Evolutionary conservation across 371 early-diverging fungal species (phyloP), one percentile per base, ranked within the genome.

Genomic region (Mortierella sp.): DNA sequence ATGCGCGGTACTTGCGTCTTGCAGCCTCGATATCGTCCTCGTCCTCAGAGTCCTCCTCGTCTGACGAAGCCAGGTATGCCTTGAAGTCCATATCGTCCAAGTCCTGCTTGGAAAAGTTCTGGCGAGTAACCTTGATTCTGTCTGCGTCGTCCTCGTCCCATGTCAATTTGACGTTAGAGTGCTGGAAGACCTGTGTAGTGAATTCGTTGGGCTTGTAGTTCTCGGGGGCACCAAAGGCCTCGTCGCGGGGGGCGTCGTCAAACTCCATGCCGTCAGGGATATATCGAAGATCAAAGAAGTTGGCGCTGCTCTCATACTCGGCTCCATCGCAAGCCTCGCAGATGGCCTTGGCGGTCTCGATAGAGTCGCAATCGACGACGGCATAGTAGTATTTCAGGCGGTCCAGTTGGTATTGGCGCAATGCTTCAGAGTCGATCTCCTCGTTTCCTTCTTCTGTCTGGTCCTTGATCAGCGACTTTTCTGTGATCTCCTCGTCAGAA

Each of bases 71-170:
- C 71, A 98, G 81, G 73, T 97, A 97, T 0, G 95, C 93, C 73
- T 94, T 92, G 81, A 98, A 98, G 84, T 99, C 97, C 93, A 98
- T 94, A 9, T 94, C 93, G 69, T 96, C 93, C n/a, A 98, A 71
- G 57, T 98, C 98, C 37, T 97, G 93, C 76, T 96, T 94, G 0
- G 95, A 94, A 81, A 98, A 96, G 69, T 94, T 93, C 57, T 95
- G 93, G 14, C 96, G 92, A 2, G 95, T 97, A 14, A 96, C 81
- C 67, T 93, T 91, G 21, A 93, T 90, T 54, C 99, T 93, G 57
- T 96, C 95, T 5, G 95, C 93, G 82, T 98, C 98, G 74, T 99
- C 99, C 28, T 95, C 94, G 74, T 99, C 99, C 99, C 99, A 99
- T 0, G 98, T 98, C 50, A 99, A 89, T 83, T 95, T 94, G 51